Evolutionary conservation across 2,329 filamentous ascomycete species (phyloP).

Genomic region (Colletotrichum siamense): DNA sequence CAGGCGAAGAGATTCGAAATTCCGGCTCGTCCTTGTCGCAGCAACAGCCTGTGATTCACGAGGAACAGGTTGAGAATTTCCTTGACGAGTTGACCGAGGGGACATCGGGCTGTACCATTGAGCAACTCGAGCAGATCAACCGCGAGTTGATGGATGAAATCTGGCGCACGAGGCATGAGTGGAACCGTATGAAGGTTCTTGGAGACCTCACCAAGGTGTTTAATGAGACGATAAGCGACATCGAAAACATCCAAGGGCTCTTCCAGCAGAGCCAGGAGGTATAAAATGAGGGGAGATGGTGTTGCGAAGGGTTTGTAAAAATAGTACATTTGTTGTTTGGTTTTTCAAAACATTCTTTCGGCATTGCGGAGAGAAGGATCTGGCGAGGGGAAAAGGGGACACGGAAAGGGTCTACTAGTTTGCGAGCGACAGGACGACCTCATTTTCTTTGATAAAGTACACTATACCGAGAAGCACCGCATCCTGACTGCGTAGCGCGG

Average conservation of each 20-base stretch:
- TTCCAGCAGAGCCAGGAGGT: conserved; percentile 47
- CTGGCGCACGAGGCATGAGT: conserved; percentile 80
- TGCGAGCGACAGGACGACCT: conserved; percentile 4
- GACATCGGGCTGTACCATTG: conserved; percentile 82
- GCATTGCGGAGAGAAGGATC: background rate
- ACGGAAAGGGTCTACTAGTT: conserved; percentile 10
- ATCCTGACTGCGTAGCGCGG: conserved; percentile 3
- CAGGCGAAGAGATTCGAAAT: conserved; percentile 36
- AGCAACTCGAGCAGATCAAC: conserved; percentile 94
- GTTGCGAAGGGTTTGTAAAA: background rate
- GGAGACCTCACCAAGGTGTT: conserved; percentile 71
- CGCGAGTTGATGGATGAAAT: conserved; percentile 89
- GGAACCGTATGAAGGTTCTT: conserved; percentile 81
- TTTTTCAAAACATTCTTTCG: background rate
- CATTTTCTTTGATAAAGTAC: conserved; percentile 13
- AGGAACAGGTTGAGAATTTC: conserved; percentile 60
- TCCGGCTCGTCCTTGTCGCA: conserved; percentile 21
- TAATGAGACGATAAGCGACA: conserved; percentile 75
- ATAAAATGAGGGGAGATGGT: background rate
- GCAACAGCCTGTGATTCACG: conserved; percentile 49
- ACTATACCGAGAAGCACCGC: conserved; percentile 10
- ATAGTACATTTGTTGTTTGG: background rate
- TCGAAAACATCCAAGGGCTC: conserved; percentile 59
- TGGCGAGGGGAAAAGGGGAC: background rate
- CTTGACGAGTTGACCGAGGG: conserved; percentile 67